These are phyloP conservation scores for Pinus taeda DNA, from an alignment of 75 land plant genomes.

Conservation along the genomic window DNA sequence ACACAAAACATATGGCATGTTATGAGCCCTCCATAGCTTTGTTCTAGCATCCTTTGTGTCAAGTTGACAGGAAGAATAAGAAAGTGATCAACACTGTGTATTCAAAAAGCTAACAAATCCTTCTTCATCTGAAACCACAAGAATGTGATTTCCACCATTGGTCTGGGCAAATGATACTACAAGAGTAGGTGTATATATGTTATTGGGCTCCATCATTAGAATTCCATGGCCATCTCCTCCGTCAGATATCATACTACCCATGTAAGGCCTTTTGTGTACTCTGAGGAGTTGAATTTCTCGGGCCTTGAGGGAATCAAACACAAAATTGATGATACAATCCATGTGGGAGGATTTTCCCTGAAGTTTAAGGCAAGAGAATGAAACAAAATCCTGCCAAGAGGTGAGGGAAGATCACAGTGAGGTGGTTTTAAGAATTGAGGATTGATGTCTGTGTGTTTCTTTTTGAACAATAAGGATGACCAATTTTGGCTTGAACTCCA, in stretches of 20 bases:
- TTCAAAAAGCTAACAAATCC: conserved; percentile 76
- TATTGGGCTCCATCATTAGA: conserved; percentile 33
- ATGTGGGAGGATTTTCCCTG: background rate
- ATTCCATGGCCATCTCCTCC: conserved; percentile 35
- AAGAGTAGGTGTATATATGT: conserved; percentile 38
- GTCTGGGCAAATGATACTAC: conserved; percentile 53
- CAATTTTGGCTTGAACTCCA: too few species aligned
- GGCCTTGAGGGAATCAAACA: background rate
- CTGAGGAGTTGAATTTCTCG: background rate
- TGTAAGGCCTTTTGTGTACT: conserved; percentile 39
- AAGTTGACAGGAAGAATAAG: conserved; percentile 20
- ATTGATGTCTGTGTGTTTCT: too few species aligned
- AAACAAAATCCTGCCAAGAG: background rate
- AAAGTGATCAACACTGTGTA: conserved; percentile 39
- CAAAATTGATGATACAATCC: background rate
- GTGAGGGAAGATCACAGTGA: background rate
- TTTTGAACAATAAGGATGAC: too few species aligned
- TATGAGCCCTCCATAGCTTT: conserved; percentile 74
- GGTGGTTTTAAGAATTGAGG: background rate
- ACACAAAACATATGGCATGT: conserved; percentile 51
- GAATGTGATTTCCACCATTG: conserved; percentile 30
- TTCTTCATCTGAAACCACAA: conserved; percentile 89
- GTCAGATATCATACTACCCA: conserved; percentile 36
- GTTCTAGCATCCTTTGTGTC: conserved; percentile 35
- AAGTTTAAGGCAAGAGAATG: background rate